phyloP scores from a whole-genome alignment of 768 basidiomycete species.

The Serendipita vermifera region DNA sequence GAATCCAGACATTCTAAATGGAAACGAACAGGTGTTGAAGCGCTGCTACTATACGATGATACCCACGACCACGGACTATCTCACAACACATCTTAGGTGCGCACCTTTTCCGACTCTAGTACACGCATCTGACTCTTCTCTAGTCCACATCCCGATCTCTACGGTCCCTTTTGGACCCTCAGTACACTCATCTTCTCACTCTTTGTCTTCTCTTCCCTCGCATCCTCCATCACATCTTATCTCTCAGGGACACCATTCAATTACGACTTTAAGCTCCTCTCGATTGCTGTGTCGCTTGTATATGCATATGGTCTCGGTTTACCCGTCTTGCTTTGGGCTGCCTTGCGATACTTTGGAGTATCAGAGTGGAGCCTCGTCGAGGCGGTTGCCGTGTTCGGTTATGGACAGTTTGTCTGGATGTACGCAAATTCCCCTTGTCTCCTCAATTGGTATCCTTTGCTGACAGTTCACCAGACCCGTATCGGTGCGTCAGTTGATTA shows the following conservation, averaged over 20 bases:
- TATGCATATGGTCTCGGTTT: slow-evolving; percentile 79
- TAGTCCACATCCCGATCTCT: slow-evolving; percentile 51
- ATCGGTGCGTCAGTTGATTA: too few relatives aligned
- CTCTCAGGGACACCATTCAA: slow-evolving; percentile 53
- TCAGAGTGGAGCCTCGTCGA: slow-evolving; percentile 85
- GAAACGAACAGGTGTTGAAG: slow-evolving; percentile 40
- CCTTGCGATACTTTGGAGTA: slow-evolving; percentile 72
- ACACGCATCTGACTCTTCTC: background rate
- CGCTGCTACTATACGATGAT: slow-evolving; percentile 68
- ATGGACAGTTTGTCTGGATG: slow-evolving; percentile 80
- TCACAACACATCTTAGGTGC: slow-evolving; percentile 41
- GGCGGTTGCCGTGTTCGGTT: slow-evolving; percentile 68
- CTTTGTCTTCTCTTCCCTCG: slow-evolving; percentile 87
- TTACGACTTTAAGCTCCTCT: slow-evolving; percentile 78
- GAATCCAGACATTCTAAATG: slow-evolving; percentile 13
- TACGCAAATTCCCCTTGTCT: too few relatives aligned
- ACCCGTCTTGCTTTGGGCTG: slow-evolving; percentile 74
- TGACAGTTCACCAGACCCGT: too few relatives aligned
- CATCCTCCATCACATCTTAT: slow-evolving; percentile 76
- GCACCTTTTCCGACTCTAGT: background rate
- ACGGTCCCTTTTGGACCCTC: slow-evolving; percentile 95
- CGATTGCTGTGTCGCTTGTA: slow-evolving; percentile 68
- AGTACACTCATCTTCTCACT: slow-evolving; percentile 89
- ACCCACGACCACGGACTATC: slow-evolving; percentile 48
- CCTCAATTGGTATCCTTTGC: too few relatives aligned